These are phyloP conservation scores for Candida sp. DNA, from an alignment of 1,139 yeast genomes.

Conservation along the genomic window DNA sequence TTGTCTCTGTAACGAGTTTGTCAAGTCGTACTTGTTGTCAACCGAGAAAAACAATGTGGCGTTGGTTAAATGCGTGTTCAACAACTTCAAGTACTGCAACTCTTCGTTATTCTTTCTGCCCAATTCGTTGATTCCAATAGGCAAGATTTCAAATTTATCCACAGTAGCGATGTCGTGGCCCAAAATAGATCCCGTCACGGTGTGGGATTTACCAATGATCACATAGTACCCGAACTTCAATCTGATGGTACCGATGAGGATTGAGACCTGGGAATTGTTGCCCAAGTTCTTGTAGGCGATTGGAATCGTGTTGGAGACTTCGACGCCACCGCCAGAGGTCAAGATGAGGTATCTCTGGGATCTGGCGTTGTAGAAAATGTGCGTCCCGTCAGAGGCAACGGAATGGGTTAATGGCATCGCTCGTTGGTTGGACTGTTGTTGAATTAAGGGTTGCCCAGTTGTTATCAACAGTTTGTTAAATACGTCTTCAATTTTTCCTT, in stretches of 20 bases:
- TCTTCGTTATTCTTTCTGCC: slow-evolving; percentile 50
- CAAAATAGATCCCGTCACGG: slow-evolving; percentile 67
- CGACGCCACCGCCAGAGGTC: slow-evolving; percentile 19
- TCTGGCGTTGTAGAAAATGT: slow-evolving; percentile 29
- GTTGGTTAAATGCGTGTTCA: slow-evolving; percentile 67
- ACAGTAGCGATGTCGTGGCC: slow-evolving; percentile 65
- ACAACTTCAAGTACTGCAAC: slow-evolving; percentile 62
- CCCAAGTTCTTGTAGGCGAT: slow-evolving; percentile 25
- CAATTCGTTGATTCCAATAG: slow-evolving; percentile 36
- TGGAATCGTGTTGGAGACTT: slow-evolving; percentile 25
- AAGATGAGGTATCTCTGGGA: slow-evolving; percentile 32
- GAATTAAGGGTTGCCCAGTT: background rate
- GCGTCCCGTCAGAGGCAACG: slow-evolving; percentile 37
- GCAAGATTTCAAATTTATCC: slow-evolving; percentile 61
- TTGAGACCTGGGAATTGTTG: slow-evolving; percentile 48
- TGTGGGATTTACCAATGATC: slow-evolving; percentile 54
- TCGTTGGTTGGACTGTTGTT: background rate
- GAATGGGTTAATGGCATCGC: slow-evolving; percentile 34
- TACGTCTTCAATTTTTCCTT: background rate
- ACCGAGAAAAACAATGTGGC: slow-evolving; percentile 79
- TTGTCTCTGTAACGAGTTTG: slow-evolving; percentile 76
- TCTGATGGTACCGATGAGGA: slow-evolving; percentile 77
- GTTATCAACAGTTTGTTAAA: background rate
- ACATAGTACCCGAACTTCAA: slow-evolving; percentile 45
- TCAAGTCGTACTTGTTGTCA: slow-evolving; percentile 72